These are phyloP conservation scores for Phaeotremella skinneri DNA, from an alignment of 768 basidiomycete genomes.

Conservation along the genomic window DNA sequence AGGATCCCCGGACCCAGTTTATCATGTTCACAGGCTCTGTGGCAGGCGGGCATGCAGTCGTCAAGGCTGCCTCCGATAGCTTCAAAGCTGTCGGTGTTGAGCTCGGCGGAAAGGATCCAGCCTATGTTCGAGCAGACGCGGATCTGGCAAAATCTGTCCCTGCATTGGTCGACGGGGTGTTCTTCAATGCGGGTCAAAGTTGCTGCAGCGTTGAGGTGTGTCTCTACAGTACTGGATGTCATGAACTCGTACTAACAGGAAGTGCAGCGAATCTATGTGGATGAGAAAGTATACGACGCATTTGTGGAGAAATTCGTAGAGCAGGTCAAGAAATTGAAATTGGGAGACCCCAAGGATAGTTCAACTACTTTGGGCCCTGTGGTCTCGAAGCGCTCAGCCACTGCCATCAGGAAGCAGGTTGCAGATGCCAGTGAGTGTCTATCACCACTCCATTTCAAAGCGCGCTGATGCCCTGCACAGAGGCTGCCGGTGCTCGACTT, in stretches of 20 bases:
- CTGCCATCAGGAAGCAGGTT: conserved; percentile 77
- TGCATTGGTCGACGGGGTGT: conserved; percentile 85
- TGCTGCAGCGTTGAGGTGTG: conserved; percentile 76
- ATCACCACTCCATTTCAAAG: not conserved
- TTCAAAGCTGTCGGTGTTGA: conserved; percentile 85
- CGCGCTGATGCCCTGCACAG: conserved; percentile 47
- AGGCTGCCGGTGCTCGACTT: conserved; percentile 70
- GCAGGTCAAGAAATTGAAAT: conserved; percentile 73
- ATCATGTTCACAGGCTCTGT: conserved; percentile 91
- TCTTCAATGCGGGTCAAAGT: conserved; percentile 94
- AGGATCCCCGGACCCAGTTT: conserved; percentile 69
- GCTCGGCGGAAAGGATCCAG: conserved; percentile 95
- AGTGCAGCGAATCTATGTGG: conserved; percentile 81
- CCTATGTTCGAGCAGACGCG: conserved; percentile 82
- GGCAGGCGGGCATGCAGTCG: conserved; percentile 66
- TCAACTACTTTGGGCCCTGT: conserved; percentile 84
- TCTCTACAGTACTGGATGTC: not conserved
- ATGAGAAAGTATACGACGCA: conserved; percentile 68
- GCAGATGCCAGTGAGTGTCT: conserved; percentile 65
- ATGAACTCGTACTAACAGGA: not conserved
- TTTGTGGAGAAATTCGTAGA: conserved; percentile 72
- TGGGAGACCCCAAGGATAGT: conserved; percentile 74
- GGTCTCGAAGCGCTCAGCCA: conserved; percentile 76
- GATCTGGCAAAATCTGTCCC: conserved; percentile 73
- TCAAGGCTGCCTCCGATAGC: conserved; percentile 64